Base-by-base conservation (phyloP, 2,329 filamentous ascomycete genomes). In the Sarocladium strictum region DNA sequence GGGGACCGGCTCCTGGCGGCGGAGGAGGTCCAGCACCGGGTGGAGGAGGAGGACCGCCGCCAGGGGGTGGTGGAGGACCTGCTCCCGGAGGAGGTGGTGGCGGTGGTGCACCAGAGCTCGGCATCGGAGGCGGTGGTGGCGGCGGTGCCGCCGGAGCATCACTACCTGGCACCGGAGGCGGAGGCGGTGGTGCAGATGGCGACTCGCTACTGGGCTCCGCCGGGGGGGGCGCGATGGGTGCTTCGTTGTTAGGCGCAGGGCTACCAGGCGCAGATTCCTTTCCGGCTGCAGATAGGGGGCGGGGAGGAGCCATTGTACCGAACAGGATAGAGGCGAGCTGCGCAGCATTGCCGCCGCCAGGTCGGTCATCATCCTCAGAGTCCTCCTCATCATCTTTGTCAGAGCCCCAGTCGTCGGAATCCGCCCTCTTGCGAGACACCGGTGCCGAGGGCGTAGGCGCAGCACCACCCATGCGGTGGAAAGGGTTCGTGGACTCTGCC, bases 321-420 rank as follows among this genome's bases (percentile, higher is more conserved):
- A 99, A 99, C 19, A 99, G 79, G 57, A 97, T 94, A 6, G 90
- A 96, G 15, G 94, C 94, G 35, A 99, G 82, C 63, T 96, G 90
- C 57, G 95, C 94, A 50, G 94, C 94, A 61, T 84, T 90, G 56
- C 87, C 85, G 54, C 90, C 90, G 52, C 88, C 88, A 17, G 89
- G 86, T 10, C 86, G 82, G 54, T 91, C 87, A 55, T 92, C 89
- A 55, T 93, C 87, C 33, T 84, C 85, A 53, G 90, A 87, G 54
- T 88, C 84, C 19, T 87, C 85, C 19, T 78, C 75, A 19, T 74
- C 72, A 27, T 76, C 72, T 63, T 81, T 84, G 57, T 87, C 86
- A 14, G 90, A 93, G 57, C 90, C 91, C 92, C 93, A 97, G 55
- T 77, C 78, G 29, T 83, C 92, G 58, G 96, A 78, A 55, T 77